Base-by-base conservation (phyloP, 176 grass and related monocot species). In the Lolium perenne region DNA sequence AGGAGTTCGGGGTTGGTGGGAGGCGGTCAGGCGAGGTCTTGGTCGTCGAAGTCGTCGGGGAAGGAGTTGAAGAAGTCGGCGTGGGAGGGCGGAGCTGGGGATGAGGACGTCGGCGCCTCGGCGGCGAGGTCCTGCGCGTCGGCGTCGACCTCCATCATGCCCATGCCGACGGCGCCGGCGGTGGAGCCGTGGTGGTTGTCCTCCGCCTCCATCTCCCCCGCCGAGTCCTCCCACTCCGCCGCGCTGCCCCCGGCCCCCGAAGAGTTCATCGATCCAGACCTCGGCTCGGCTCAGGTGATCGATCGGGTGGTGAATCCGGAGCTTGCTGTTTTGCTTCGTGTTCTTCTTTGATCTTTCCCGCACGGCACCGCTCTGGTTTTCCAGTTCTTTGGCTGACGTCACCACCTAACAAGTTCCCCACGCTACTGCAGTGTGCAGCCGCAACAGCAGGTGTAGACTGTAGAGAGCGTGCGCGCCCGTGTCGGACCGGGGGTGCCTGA, bases 31-130 rank as follows among this genome's bases (percentile, higher is more conserved):
- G 63, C 61, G 76, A 94, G 54, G 87, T 91, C 92, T 16, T 87
- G 72, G 77, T 91, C 87, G 71, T 94, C 80, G 87, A 94, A 94
- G 77, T 94, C 92, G 71, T 94, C 92, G 54, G 65, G 26, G 81
- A 94, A 91, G 80, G 81, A 88, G 84, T 89, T 91, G 87, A 94
- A 91, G 92, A 94, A 94, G 66, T 91, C 87, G 64, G 81, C 87
- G 84, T 94, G 85, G 78, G n/a, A 87, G 64, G 20, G 59, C 45
- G 21, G 68, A 14, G 48, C 51, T 15, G 23, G 69, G 73, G 43
- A 12, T 9, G 11, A 60, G 71, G 62, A 82, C 82, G 62, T 66
- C 71, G 82, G 75, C 82, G 46, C 32, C 16, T 66, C 71, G 82
- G 75, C 82, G 46, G 46, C 16, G 20, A 77, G 67, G 45, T 89